phyloP scores from a whole-genome alignment of 148 eudicot species.

The Agrostemma githago region DNA sequence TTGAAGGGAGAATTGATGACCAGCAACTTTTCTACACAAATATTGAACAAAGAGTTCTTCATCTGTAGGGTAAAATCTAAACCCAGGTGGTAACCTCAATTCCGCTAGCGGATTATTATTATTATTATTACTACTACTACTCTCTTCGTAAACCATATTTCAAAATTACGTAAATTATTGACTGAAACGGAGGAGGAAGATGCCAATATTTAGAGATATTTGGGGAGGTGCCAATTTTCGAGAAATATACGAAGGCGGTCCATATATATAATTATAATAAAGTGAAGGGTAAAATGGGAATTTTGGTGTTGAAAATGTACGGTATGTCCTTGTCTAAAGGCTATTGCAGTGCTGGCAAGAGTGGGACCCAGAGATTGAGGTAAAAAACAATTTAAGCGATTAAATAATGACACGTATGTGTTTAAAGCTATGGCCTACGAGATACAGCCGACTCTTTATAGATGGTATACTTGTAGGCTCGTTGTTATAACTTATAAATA shows the following conservation, averaged over 20 bases:
- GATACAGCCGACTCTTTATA: background rate
- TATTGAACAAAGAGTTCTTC: constrained; percentile 78
- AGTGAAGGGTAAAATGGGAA: constrained; percentile 11
- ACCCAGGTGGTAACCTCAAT: constrained; percentile 70
- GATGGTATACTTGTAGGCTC: too few relatives aligned
- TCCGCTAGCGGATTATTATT: constrained; percentile 41
- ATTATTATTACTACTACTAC: background rate
- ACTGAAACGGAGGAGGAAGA: background rate
- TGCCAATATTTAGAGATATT: background rate
- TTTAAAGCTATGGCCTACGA: background rate
- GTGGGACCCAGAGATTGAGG: background rate
- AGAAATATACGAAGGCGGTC: background rate
- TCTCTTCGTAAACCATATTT: constrained; percentile 41
- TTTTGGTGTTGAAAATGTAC: constrained; percentile 14
- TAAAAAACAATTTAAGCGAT: background rate
- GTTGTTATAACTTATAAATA: background rate
- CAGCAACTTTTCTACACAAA: constrained; percentile 56
- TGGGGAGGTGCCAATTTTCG: constrained; percentile 14
- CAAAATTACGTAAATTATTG: background rate
- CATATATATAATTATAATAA: constrained; percentile 23
- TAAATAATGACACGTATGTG: background rate
- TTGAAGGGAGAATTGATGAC: constrained; percentile 39
- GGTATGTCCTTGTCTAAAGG: constrained; percentile 16
- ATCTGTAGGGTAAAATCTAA: constrained; percentile 78
- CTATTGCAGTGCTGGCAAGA: too few relatives aligned